A percentile compares a stretch with the other conserved stretches of the same genome.
Conservation (phyloP, 73 alveolate genomes). For the Stentor roeselii region DNA sequence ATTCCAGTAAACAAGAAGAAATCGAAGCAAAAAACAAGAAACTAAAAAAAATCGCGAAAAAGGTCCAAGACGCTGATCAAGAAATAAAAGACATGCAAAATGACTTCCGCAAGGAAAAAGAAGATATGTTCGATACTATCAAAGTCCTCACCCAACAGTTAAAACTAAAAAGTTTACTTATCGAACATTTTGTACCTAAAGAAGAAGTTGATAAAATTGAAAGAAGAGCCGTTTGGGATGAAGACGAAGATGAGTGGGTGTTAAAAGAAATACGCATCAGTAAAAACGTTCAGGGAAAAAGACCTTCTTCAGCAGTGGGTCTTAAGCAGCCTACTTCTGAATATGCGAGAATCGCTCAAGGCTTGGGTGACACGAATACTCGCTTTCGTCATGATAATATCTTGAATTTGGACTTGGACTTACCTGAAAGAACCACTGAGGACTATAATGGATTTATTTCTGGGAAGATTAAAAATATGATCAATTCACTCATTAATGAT, state of each 20-base stretch:
- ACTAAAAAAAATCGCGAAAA: conserved; percentile 53
- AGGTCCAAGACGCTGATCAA: conserved; percentile 53
- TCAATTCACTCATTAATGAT: background rate
- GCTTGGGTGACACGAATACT: conserved; percentile 83
- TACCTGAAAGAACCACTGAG: conserved; percentile 83
- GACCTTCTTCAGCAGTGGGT: conserved; percentile 75
- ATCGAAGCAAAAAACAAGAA: conserved; percentile 86
- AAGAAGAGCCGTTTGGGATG: conserved; percentile 69
- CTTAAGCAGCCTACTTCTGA: conserved; percentile 78
- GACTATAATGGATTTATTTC: conserved; percentile 72
- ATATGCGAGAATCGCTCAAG: conserved; percentile 72
- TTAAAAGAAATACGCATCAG: conserved; percentile 40
- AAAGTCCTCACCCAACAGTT: conserved; percentile 62
- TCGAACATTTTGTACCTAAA: conserved; percentile 76
- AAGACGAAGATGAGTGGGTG: conserved; percentile 80
- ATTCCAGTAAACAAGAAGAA: conserved; percentile 81
- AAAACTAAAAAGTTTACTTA: conserved; percentile 66
- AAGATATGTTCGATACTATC: conserved; percentile 78
- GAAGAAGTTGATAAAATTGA: conserved; percentile 81
- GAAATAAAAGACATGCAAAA: conserved; percentile 67
- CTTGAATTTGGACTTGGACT: conserved; percentile 60
- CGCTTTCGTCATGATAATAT: conserved; percentile 75
- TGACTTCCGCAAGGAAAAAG: conserved; percentile 71
- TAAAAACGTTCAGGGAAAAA: conserved; percentile 29
- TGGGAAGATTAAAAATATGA: conserved; percentile 34